A percentile compares a stretch with the other conserved stretches of the same genome.
Evolutionary conservation across 257 asterid species (phyloP).

Genomic region (Gynochthodes officinalis): DNA sequence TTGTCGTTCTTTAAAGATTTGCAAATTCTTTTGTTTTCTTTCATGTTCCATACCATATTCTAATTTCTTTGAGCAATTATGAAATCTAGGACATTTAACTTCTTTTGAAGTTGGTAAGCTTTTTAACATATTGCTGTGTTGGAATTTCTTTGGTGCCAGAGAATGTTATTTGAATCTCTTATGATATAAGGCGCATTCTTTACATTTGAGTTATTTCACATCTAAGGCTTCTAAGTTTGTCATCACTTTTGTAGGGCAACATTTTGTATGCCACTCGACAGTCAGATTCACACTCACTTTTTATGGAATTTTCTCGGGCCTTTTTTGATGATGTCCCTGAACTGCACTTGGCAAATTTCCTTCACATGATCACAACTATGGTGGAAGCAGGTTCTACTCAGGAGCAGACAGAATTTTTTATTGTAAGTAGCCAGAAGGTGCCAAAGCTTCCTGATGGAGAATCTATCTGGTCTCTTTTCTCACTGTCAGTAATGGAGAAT

Average conservation of each 20-base stretch:
- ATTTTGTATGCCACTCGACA: conserved; percentile 58
- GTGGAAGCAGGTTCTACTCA: conserved; percentile 75
- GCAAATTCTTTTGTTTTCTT: not conserved
- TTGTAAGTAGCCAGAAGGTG: conserved; percentile 75
- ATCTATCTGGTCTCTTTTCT: conserved; percentile 58
- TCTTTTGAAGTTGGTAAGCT: not conserved
- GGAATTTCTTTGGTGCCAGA: not conserved
- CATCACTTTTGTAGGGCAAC: conserved; percentile 47
- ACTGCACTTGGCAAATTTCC: conserved; percentile 86
- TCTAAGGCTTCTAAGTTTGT: not conserved
- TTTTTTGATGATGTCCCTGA: conserved; percentile 54
- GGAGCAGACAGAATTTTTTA: conserved; percentile 79
- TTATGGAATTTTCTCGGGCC: conserved; percentile 68
- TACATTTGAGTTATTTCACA: not conserved
- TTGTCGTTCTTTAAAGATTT: not conserved
- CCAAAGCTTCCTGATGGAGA: conserved; percentile 68
- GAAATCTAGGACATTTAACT: not conserved
- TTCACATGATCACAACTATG: conserved; percentile 82
- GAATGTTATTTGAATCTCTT: not conserved
- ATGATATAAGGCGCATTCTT: not conserved
- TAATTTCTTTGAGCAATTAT: not conserved
- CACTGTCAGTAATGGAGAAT: conserved; percentile 32
- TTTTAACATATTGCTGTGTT: no score
- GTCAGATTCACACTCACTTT: conserved; percentile 67
- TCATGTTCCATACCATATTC: not conserved